Conservation (phyloP, 495 filamentous ascomycete species). For the Podospora anserina region DNA sequence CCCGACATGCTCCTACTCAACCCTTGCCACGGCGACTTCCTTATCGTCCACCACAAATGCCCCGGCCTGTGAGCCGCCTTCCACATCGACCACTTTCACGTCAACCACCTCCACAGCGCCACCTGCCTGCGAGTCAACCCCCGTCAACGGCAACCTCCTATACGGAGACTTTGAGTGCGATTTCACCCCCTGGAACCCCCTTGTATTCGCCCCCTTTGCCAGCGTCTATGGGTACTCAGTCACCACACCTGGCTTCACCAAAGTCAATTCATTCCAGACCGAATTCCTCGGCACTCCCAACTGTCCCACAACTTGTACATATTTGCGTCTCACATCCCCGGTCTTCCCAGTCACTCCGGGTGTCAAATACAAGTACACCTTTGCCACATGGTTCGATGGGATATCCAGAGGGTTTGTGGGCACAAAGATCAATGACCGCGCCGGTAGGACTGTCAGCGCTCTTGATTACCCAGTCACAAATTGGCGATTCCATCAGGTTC, state of each 20-base stretch:
- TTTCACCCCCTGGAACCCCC: conserved; percentile 18
- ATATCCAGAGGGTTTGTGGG: background rate
- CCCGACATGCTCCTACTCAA: conserved; percentile 18
- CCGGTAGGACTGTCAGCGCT: background rate
- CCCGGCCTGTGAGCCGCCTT: conserved; percentile 6
- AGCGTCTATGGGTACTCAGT: background rate
- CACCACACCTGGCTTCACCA: conserved; percentile 9
- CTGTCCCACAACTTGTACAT: conserved; percentile 1
- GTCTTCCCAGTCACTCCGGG: conserved; percentile 8
- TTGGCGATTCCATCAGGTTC: conserved; percentile 2
- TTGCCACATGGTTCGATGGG: conserved; percentile 5
- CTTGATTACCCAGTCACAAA: background rate
- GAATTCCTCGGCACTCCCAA: conserved; percentile 7
- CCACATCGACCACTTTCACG: background rate
- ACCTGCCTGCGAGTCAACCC: background rate
- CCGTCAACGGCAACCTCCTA: conserved; percentile 8
- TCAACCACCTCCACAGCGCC: too few species aligned
- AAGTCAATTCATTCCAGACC: conserved; percentile 5
- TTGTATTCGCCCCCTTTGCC: conserved; percentile 16
- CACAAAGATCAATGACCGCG: background rate
- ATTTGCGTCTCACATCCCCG: conserved; percentile 5
- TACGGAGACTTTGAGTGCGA: conserved; percentile 30
- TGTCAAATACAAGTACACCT: conserved; percentile 14
- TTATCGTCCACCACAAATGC: conserved; percentile 1
- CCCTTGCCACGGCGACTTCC: conserved; percentile 6